Evolutionary conservation across 129 eudicot genomes (phyloP).

Genomic region (Chrysanthemum seticuspe): DNA sequence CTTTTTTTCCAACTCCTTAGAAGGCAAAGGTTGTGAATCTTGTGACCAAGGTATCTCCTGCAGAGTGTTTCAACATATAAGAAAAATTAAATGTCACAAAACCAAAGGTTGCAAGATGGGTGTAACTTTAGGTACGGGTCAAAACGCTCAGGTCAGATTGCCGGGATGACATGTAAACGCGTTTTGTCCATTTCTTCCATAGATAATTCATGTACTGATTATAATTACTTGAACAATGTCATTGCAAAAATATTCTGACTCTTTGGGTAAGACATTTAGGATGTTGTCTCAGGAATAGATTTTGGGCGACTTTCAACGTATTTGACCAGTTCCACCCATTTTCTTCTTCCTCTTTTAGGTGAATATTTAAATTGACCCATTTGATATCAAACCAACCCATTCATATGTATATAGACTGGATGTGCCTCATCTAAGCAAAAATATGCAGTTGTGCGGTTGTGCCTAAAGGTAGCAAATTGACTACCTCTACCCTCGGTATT

Average conservation of each 20-base stretch:
- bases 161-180: neutral
- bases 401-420: neutral
- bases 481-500: slow-evolving; percentile 57
- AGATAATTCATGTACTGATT: neutral
- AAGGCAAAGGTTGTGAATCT: slow-evolving; percentile 32
- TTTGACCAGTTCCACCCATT: neutral
- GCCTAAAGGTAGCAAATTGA: too few relatives aligned
- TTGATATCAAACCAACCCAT: too few relatives aligned
- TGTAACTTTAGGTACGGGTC: neutral
- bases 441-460: too few relatives aligned
- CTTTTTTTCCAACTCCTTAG: slow-evolving; percentile 32
- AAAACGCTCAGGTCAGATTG: neutral
- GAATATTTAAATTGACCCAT: too few relatives aligned
- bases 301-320: neutral
- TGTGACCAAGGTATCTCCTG: slow-evolving; percentile 60
- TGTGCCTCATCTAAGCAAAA: neutral
- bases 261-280: neutral
- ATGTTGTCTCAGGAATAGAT: neutral
- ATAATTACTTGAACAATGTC: neutral
- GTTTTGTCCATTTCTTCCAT: neutral
- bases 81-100: neutral
- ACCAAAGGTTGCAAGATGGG: slow-evolving; percentile 1
- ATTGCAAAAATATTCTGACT: neutral
- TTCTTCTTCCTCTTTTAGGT: too few relatives aligned
- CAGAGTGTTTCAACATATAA: slow-evolving; percentile 20